Percentiles rank a stretch among this genome's conserved stretches.
Evolutionary conservation across 106 monocot genomes (phyloP).

Genomic region (Posidonia australis): DNA sequence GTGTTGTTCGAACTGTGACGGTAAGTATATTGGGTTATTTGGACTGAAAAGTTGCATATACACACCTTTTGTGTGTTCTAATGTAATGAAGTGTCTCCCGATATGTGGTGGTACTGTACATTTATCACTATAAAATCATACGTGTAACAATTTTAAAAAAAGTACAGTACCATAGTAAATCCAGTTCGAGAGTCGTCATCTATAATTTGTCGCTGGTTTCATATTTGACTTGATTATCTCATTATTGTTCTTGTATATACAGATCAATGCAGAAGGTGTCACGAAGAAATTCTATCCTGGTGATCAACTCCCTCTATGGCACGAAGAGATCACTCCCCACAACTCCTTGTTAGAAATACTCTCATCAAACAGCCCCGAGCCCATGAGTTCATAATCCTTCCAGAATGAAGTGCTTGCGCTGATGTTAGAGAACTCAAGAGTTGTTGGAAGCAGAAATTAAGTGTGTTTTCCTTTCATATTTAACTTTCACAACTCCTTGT

Average conservation of each 20-base stretch:
- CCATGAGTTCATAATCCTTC: conserved; percentile 47
- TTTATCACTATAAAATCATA: too few relatives aligned
- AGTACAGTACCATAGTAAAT: too few relatives aligned
- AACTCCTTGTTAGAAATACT: conserved; percentile 70
- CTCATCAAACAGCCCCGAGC: conserved; percentile 36
- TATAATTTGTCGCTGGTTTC: neutral
- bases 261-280: conserved; percentile 70
- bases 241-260: conserved; percentile 6
- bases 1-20: conserved; percentile 86
- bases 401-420: neutral
- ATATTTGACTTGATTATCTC: neutral
- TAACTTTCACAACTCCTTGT: conserved; percentile 57
- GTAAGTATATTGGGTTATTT: conserved; percentile 34
- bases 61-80: too few relatives aligned
- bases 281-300: conserved; percentile 52
- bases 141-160: too few relatives aligned
- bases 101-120: too few relatives aligned
- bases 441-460: too few relatives aligned
- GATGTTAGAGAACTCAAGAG: too few relatives aligned
- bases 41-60: too few relatives aligned
- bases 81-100: too few relatives aligned
- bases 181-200: too few relatives aligned
- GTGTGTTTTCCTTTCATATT: too few relatives aligned
- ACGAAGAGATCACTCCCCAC: conserved; percentile 54
- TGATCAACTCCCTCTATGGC: conserved; percentile 63